phyloP scores from a whole-genome alignment of 1,139 yeast genomes.

The Saccharomycopsis phalli region DNA sequence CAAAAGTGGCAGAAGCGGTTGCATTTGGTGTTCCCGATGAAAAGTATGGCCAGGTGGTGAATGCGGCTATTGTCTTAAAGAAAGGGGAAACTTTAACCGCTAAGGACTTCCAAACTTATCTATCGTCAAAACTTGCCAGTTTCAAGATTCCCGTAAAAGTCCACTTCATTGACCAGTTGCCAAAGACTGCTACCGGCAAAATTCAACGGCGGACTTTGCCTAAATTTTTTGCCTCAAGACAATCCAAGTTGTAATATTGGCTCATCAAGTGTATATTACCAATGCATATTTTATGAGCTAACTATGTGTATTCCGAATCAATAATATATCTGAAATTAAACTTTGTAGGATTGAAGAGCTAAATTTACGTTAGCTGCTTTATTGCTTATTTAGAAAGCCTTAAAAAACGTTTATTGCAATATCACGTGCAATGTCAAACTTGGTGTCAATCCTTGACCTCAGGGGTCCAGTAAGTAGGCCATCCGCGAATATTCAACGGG shows the following conservation, averaged over 20 bases:
- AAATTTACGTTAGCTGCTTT: too few relatives aligned
- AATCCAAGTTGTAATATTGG: conserved; percentile 30
- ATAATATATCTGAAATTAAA: too few relatives aligned
- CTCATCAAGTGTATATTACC: too few relatives aligned
- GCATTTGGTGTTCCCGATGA: conserved; percentile 55
- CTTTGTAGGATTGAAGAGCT: too few relatives aligned
- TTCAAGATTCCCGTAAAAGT: conserved; percentile 52
- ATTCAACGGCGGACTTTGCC: conserved; percentile 57
- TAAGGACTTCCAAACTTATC: conserved; percentile 36
- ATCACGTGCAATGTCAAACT: too few relatives aligned
- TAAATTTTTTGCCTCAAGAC: conserved; percentile 30
- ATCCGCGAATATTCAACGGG: too few relatives aligned
- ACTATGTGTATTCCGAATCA: too few relatives aligned
- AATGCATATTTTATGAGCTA: too few relatives aligned
- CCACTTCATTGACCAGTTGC: conserved; percentile 50
- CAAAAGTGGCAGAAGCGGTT: conserved; percentile 56
- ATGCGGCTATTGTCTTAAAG: conserved; percentile 53
- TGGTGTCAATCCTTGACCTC: too few relatives aligned
- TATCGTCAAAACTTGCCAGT: conserved; percentile 37
- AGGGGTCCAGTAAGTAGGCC: too few relatives aligned
- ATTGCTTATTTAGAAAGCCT: too few relatives aligned
- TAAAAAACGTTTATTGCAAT: too few relatives aligned
- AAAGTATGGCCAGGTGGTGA: conserved; percentile 57
- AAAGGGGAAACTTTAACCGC: conserved; percentile 31
- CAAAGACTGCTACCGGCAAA: conserved; percentile 68